These are phyloP conservation scores for Barbarea vulgaris DNA, from an alignment of 345 rosid species.

Conservation along the genomic window DNA sequence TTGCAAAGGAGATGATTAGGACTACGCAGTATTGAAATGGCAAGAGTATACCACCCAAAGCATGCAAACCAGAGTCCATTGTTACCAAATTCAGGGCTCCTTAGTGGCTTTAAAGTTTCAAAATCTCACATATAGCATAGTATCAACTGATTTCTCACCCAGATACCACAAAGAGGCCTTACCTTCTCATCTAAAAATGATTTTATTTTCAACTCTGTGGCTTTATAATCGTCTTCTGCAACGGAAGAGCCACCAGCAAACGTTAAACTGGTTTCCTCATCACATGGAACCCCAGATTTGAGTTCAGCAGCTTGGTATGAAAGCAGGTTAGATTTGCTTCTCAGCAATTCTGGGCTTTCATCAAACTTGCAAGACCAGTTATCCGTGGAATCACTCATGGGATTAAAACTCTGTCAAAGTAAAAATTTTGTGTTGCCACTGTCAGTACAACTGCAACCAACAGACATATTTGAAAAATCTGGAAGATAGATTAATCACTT, in stretches of 20 bases:
- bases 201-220: slow-evolving; percentile 82
- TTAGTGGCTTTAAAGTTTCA: neutral
- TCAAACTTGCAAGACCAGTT: slow-evolving; percentile 72
- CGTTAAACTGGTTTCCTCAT: slow-evolving; percentile 53
- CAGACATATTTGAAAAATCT: slow-evolving; percentile 12
- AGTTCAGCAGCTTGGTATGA: slow-evolving; percentile 41
- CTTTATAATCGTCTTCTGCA: slow-evolving; percentile 78
- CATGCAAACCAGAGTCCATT: neutral
- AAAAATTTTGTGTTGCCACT: slow-evolving; percentile 18
- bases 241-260: slow-evolving; percentile 49
- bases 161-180: slow-evolving; percentile 1
- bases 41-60: neutral
- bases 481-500: slow-evolving; percentile 50
- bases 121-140: neutral
- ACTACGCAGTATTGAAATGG: neutral
- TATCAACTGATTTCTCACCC: slow-evolving; percentile 18
- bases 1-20: neutral
- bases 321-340: slow-evolving; percentile 45
- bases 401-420: slow-evolving; percentile 79
- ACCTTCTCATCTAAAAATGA: slow-evolving; percentile 93
- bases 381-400: slow-evolving; percentile 78
- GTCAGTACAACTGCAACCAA: slow-evolving; percentile 11
- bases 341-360: slow-evolving; percentile 49
- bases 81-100: neutral
- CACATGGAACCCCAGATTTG: slow-evolving; percentile 43